phyloP scores from a whole-genome alignment of 2,329 filamentous ascomycete species.

The Epichloe coenophiala region DNA sequence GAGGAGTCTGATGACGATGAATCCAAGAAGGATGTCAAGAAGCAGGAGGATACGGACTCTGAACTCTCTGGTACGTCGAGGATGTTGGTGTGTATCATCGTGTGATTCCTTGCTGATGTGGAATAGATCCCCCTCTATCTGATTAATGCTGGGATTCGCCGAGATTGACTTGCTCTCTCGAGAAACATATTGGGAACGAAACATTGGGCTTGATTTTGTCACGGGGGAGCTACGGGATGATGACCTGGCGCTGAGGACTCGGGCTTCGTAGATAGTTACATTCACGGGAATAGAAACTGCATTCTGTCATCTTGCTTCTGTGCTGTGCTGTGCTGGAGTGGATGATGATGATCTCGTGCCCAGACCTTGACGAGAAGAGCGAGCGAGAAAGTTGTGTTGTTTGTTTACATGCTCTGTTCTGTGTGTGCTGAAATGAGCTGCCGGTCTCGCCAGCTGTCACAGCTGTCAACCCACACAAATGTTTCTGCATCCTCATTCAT shows the following conservation, averaged over 20 bases:
- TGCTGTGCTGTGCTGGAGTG: too few species aligned
- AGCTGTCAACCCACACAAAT: background rate
- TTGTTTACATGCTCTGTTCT: background rate
- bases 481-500: background rate
- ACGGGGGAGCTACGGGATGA: background rate
- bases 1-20: conserved; percentile 14
- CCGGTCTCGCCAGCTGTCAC: conserved; percentile 1
- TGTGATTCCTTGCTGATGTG: background rate
- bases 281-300: background rate
- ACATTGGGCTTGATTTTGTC: background rate
- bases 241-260: background rate
- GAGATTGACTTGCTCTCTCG: too few species aligned
- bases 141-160: background rate
- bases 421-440: background rate
- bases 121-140: background rate
- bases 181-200: too few species aligned
- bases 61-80: conserved; percentile 14
- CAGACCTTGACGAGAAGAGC: too few species aligned
- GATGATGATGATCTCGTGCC: too few species aligned
- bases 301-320: background rate
- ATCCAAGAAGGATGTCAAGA: conserved; percentile 9
- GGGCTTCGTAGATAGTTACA: background rate
- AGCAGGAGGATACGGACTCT: conserved; percentile 13
- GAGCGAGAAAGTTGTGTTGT: background rate
- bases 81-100: background rate